These are phyloP conservation scores for Orbilia javanica DNA, from an alignment of 2,329 filamentous ascomycete species.

Conservation along the genomic window DNA sequence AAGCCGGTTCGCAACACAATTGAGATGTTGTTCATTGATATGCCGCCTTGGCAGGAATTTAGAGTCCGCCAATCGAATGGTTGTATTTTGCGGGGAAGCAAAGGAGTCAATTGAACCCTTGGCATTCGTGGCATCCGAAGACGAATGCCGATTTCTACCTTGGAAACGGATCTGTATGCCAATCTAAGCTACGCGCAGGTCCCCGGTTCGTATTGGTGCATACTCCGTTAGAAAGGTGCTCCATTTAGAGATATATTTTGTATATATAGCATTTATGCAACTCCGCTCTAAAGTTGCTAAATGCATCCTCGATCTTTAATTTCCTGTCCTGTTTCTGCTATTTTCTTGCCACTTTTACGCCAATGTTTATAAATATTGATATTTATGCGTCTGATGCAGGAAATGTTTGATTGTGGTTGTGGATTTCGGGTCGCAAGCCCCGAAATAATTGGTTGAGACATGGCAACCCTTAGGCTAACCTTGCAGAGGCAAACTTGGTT, in stretches of 20 bases:
- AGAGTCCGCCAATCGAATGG: slow-evolving; percentile 21
- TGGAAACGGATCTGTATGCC: slow-evolving; percentile 8
- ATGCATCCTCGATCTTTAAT: background rate
- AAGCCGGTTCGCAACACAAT: slow-evolving; percentile 26
- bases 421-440: background rate
- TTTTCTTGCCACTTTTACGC: background rate
- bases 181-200: background rate
- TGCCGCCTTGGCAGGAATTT: slow-evolving; percentile 54
- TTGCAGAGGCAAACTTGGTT: background rate
- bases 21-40: background rate
- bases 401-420: background rate
- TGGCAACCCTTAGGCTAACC: background rate
- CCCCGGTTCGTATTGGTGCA: background rate
- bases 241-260: background rate
- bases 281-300: background rate
- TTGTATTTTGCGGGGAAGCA: background rate
- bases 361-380: background rate
- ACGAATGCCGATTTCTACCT: slow-evolving; percentile 5
- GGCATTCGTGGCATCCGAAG: slow-evolving; percentile 7
- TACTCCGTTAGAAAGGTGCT: background rate
- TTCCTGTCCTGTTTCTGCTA: background rate
- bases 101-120: background rate
- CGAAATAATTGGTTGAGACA: slow-evolving; percentile 2
- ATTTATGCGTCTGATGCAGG: background rate
- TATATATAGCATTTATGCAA: background rate